Base-by-base conservation (phyloP, 2,329 filamentous ascomycete species). In the Calycina herbarum region DNA sequence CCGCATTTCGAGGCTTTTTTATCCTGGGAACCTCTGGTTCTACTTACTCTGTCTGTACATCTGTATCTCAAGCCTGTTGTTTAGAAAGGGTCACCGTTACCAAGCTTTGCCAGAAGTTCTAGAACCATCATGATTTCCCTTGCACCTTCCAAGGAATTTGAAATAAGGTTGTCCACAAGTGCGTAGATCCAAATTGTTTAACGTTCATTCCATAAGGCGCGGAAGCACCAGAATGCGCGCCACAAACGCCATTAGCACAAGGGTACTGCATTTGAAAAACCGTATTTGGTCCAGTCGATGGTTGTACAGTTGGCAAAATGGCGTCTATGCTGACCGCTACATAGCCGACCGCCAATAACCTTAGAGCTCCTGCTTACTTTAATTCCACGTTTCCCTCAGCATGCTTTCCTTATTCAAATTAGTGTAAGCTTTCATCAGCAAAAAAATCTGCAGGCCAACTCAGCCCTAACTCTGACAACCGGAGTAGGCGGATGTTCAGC, bases 321-420 rank as follows among this genome's bases (percentile, higher is more conserved):
- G 56, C 29, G 29, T 35, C 29, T 57, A 54, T 35, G 56, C 56
- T 57, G 56, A 57, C 56, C 27, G 56, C 56, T 57, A 20, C 29
- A 57, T 35, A 57, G 29, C 56, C 56, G 8, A 27, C 20, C 48
- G 48, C 48, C 48, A 54, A 27, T 27, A 24, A 24, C 8, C 20
- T 13, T 54, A 54, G 48, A 24, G 20, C n/a, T 27, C 48, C 20
- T 13, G 20, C 48, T 27, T 13, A 24, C 20, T 27, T 54, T 24
- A 48, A 24, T 27, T 27, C 48, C 48, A 54, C 10, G 48, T 27
- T 27, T 54, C 48, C 27, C 10, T 27, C 48, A 27, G 20, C n/a
- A 54, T 27, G 45, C 45, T 51, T 24, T 51, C 45, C 7, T 20
- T 13, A 54, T 24, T 13, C n/a, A 54, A 54, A 54, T 29, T 27